phyloP scores from a whole-genome alignment of 805 yeast species.

The Blastobotrys attinorum region DNA sequence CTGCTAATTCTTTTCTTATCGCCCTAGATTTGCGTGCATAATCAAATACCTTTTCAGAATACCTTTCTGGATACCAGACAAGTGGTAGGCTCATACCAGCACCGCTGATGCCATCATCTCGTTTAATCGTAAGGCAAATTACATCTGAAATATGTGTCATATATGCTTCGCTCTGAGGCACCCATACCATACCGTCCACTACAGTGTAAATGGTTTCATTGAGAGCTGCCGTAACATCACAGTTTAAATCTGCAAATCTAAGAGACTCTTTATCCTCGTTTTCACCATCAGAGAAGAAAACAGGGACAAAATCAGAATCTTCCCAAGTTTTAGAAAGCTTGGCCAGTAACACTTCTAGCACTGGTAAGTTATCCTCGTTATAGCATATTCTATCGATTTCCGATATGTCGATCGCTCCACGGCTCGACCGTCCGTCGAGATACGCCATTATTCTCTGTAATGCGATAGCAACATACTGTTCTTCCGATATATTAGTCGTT shows the following conservation, averaged over 20 bases:
- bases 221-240: slow-evolving; percentile 17
- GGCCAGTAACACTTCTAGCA: slow-evolving; percentile 7
- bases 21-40: slow-evolving; percentile 7
- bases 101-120: slow-evolving; percentile 21
- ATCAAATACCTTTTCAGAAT: slow-evolving; percentile 9
- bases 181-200: slow-evolving; percentile 19
- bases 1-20: slow-evolving; percentile 5
- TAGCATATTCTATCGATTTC: too few species aligned
- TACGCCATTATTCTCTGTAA: slow-evolving; percentile 26
- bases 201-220: slow-evolving; percentile 14
- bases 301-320: slow-evolving; percentile 7
- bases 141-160: slow-evolving; percentile 18
- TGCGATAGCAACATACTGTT: slow-evolving; percentile 19
- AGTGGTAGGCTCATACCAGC: slow-evolving; percentile 15
- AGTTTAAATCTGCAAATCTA: slow-evolving; percentile 10
- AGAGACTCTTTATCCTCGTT: background rate
- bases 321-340: slow-evolving; percentile 11
- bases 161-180: slow-evolving; percentile 9
- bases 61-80: slow-evolving; percentile 20
- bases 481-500: too few species aligned
- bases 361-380: too few species aligned
- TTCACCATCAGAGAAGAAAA: slow-evolving; percentile 4
- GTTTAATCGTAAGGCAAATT: slow-evolving; percentile 15
- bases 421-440: slow-evolving; percentile 22
- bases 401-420: slow-evolving; percentile 13